Conservation (phyloP, 164 flowering plant species). For the Litsea cubeba region DNA sequence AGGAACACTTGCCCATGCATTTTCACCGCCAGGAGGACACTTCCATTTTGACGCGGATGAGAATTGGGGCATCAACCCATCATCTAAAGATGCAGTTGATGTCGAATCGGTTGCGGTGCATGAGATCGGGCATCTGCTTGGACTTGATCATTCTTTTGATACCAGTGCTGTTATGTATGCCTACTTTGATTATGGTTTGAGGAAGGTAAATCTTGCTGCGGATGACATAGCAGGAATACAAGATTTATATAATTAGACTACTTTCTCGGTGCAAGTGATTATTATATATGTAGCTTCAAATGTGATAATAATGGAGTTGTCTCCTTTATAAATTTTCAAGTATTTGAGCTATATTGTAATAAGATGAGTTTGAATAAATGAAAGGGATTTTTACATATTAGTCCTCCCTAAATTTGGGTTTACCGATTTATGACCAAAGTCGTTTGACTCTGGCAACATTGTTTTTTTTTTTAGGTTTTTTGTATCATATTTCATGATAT, state of each 20-base stretch:
- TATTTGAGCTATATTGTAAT: too few species aligned
- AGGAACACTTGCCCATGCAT: slow-evolving; percentile 82
- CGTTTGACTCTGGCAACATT: too few species aligned
- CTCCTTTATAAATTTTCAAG: too few species aligned
- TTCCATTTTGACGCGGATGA: slow-evolving; percentile 65
- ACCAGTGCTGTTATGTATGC: slow-evolving; percentile 76
- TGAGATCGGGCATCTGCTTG: slow-evolving; percentile 83
- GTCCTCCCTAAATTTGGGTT: too few species aligned
- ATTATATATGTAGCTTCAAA: too few species aligned
- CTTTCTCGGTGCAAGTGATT: too few species aligned
- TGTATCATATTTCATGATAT: too few species aligned
- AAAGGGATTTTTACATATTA: too few species aligned
- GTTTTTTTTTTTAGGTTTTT: too few species aligned
- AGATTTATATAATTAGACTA: slow-evolving; percentile 27
- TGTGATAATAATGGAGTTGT: too few species aligned
- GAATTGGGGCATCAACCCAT: slow-evolving; percentile 43
- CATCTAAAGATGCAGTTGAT: slow-evolving; percentile 37
- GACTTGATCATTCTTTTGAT: slow-evolving; percentile 65
- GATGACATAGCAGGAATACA: slow-evolving; percentile 72
- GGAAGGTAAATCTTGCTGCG: slow-evolving; percentile 41
- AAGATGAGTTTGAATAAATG: too few species aligned
- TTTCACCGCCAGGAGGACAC: slow-evolving; percentile 61
- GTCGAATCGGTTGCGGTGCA: slow-evolving; percentile 81
- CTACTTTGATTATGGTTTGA: slow-evolving; percentile 37
- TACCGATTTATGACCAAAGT: too few species aligned